Evolutionary conservation across 2,329 filamentous ascomycete species (phyloP).

Genomic region (Cladorrhinum sp.): DNA sequence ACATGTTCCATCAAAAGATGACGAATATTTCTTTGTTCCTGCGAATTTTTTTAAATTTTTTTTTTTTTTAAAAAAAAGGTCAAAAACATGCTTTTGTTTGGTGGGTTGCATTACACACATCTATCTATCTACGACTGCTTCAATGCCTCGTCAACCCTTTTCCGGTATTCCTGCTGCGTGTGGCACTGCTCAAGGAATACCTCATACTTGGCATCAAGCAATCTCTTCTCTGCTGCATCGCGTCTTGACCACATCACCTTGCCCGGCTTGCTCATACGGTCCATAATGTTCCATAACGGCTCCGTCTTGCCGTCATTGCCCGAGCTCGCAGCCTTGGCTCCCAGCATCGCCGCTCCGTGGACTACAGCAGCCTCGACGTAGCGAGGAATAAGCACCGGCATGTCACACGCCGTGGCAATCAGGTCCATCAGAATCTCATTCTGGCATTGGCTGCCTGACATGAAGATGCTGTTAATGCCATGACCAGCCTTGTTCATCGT

Average conservation of each 20-base stretch:
- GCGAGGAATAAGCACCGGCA: conserved; percentile 89
- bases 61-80: too few species aligned
- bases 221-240: conserved; percentile 69
- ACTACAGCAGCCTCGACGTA: conserved; percentile 96
- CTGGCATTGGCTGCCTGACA: conserved; percentile 97
- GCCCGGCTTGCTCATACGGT: conserved; percentile 92
- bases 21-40: not conserved
- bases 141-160: conserved; percentile 66
- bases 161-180: conserved; percentile 79
- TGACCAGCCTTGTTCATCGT: conserved; percentile 91
- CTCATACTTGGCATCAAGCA: conserved; percentile 86
- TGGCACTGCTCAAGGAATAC: conserved; percentile 93
- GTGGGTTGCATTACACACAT: not conserved
- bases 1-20: not conserved
- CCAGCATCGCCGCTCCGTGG: conserved; percentile 97
- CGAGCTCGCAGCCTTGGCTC: conserved; percentile 90
- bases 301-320: conserved; percentile 75
- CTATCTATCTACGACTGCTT: conserved; percentile 29
- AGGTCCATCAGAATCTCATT: conserved; percentile 90
- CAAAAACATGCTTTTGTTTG: not conserved
- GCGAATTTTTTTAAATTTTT: too few species aligned
- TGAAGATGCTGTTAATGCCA: conserved; percentile 88
- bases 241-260: conserved; percentile 74
- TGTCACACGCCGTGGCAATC: conserved; percentile 83
- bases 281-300: conserved; percentile 94